A percentile compares a stretch with the other conserved stretches of the same genome.
phyloP scores from a whole-genome alignment of 2,329 filamentous ascomycete species.

The Fusarium chuoi region DNA sequence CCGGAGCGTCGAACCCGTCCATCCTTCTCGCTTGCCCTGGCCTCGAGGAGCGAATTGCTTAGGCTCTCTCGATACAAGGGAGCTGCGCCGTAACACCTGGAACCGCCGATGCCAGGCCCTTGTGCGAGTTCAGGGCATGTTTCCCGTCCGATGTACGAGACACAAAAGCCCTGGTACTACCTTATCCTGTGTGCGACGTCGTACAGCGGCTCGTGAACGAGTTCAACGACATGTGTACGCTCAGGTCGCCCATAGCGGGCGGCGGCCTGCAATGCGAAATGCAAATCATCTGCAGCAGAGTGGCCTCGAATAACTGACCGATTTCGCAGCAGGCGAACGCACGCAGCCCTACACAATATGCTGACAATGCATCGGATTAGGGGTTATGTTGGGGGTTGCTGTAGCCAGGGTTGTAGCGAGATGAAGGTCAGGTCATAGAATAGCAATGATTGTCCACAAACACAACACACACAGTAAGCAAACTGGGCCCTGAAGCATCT shows the following conservation, averaged over 20 bases:
- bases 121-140: constrained; percentile 13
- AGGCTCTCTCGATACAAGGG: constrained; percentile 19
- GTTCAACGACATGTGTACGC: constrained; percentile 6
- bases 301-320: not conserved
- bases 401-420: constrained; percentile 38
- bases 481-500: constrained; percentile 5
- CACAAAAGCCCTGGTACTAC: constrained; percentile 27
- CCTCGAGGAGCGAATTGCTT: constrained; percentile 41
- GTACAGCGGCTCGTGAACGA: constrained; percentile 37
- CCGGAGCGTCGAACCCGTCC: constrained; percentile 33
- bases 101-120: constrained; percentile 19
- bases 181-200: constrained; percentile 17
- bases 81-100: constrained; percentile 34
- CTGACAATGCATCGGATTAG: constrained; percentile 7
- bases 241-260: not conserved
- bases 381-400: constrained; percentile 19
- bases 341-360: constrained; percentile 37
- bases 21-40: constrained; percentile 40
- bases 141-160: constrained; percentile 10
- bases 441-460: constrained; percentile 21
- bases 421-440: constrained; percentile 29
- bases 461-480: not conserved
- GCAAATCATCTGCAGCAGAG: constrained; percentile 1
- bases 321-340: constrained; percentile 4
- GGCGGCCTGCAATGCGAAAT: constrained; percentile 6